Percentiles rank a stretch among this genome's conserved stretches.
Conservation (phyloP, 106 monocot genomes). For the Dendrobium nobile region DNA sequence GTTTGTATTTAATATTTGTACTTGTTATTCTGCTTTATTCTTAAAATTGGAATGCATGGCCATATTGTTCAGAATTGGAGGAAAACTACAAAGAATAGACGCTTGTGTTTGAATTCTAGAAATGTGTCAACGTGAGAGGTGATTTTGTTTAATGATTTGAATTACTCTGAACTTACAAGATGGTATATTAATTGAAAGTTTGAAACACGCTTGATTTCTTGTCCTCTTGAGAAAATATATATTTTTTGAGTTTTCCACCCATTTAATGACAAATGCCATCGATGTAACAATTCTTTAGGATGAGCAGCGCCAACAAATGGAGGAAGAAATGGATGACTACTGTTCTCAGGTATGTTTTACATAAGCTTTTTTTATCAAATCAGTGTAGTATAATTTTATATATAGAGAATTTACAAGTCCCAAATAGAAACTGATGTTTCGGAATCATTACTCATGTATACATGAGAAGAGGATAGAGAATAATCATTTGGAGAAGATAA, state of each 20-base stretch:
- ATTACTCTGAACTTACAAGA: background rate
- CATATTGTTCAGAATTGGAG: background rate
- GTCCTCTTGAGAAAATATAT: background rate
- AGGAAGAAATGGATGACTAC: conserved; percentile 99
- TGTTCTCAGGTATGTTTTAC: conserved; percentile 79
- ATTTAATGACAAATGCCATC: conserved; percentile 3
- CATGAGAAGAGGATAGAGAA: background rate
- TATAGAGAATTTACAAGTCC: background rate
- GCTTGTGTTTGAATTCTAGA: background rate
- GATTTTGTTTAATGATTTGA: background rate
- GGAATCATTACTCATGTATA: background rate
- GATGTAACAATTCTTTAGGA: conserved; percentile 45
- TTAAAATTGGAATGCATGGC: background rate
- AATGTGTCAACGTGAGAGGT: background rate
- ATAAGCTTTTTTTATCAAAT: background rate
- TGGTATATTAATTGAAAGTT: background rate
- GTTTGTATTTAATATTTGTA: background rate
- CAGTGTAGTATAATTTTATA: background rate
- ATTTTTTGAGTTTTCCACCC: background rate
- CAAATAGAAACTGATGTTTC: background rate
- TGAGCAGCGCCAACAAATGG: conserved; percentile 87
- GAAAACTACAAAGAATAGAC: background rate
- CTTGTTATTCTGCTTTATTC: background rate
- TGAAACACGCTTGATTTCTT: background rate
- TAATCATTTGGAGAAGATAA: too few relatives aligned